Base-by-base conservation (phyloP, 202 grass and related monocot genomes). In the Dendrocalamus latiflorus region DNA sequence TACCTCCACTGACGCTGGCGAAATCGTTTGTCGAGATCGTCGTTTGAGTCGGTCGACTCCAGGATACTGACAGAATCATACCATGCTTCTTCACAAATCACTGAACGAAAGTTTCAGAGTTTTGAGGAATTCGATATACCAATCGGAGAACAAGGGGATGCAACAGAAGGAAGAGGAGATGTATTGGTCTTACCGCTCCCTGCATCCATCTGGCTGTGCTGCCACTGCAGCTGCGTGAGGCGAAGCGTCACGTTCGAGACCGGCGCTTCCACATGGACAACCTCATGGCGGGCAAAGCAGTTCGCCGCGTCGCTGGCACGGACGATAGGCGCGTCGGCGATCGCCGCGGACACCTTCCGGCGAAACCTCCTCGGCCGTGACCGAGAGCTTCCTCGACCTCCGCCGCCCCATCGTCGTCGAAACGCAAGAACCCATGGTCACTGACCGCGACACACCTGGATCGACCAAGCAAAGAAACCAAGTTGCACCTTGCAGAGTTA, bases 191-290 rank as follows among this genome's bases (percentile, higher is more conserved):
- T 91, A 91, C 88, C 89, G 79, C 83, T 94, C 17, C 84, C 87
- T 4, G 88, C 85, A 43, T 93, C 92, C 75, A 89, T 88, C 73
- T 94, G 88, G 78, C 74, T 97, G 84, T 90, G 92, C 83, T 93
- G 92, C 95, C 95, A 97, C 78, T 94, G 95, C 90, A 97, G 48
- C 79, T 97, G 88, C 43, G 90, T 94, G 48, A 93, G 92, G 84
- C 91, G 92, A 53, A 97, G 91, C 33, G 90, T 92, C 25, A 95
- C 81, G 89, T 90, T 94, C 9, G 92, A 88, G 45, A 87, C 87
- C 48, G 79, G 65, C 71, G 72, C 33, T 61, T 86, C 84, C 24
- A 90, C 84, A 8, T 25, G 79, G 36, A 90, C 74, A 1, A 86
- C 84, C 79, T 48, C 88, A 41, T 90, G 88, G 24, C 84, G 60